Conservation (phyloP, 2,329 filamentous ascomycete species). For the Colletotrichum spinosum region DNA sequence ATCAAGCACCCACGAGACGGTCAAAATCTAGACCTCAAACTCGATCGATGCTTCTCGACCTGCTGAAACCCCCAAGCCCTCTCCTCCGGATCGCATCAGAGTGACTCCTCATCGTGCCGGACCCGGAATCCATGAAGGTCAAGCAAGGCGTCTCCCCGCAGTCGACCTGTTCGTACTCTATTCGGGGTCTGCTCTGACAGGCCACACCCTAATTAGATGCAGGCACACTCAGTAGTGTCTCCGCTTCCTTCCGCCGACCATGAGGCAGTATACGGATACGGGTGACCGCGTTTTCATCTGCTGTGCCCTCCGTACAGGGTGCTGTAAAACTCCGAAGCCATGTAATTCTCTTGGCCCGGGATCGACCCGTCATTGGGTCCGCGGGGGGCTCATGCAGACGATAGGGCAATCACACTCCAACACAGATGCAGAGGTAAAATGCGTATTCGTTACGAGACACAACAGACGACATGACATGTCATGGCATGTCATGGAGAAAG, state of each 20-base stretch:
- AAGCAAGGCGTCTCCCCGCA: slow-evolving; percentile 27
- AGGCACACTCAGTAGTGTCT: not conserved
- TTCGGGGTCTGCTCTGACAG: slow-evolving; percentile 2
- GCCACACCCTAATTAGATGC: slow-evolving; percentile 24
- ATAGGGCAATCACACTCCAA: slow-evolving; percentile 6
- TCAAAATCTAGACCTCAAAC: not conserved
- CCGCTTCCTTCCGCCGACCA: too few species aligned
- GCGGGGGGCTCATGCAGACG: slow-evolving; percentile 29
- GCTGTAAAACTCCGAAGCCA: slow-evolving; percentile 12
- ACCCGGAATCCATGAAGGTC: not conserved
- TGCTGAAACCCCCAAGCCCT: slow-evolving; percentile 8
- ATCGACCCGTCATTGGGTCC: slow-evolving; percentile 30
- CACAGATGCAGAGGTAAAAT: not conserved
- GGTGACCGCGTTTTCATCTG: too few species aligned
- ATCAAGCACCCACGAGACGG: not conserved
- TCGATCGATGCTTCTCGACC: slow-evolving; percentile 12
- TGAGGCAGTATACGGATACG: too few species aligned
- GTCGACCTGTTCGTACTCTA: slow-evolving; percentile 7
- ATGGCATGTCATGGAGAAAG: too few species aligned
- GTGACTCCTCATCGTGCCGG: not conserved
- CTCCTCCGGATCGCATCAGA: not conserved
- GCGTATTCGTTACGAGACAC: too few species aligned
- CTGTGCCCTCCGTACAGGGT: too few species aligned
- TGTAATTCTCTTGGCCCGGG: slow-evolving; percentile 3
- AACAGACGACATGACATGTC: too few species aligned